Evolutionary conservation across 257 asterid genomes (phyloP).

Genomic region (Solanum piurae): DNA sequence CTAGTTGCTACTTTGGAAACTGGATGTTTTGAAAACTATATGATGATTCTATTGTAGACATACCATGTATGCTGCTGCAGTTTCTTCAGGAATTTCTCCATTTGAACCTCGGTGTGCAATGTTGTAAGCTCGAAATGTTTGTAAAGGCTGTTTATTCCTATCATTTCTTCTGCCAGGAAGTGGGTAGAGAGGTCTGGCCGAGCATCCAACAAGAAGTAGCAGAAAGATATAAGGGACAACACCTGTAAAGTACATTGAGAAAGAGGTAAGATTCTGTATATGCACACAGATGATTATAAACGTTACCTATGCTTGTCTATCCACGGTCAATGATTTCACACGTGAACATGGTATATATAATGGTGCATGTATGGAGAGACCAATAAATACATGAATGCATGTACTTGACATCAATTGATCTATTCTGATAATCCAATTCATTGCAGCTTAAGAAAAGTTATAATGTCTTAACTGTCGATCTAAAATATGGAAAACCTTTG

Average conservation of each 20-base stretch:
- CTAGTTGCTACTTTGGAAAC: not conserved
- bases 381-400: not conserved
- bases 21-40: not conserved
- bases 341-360: not conserved
- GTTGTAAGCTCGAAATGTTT: conserved; percentile 83
- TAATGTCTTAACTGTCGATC: not conserved
- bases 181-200: conserved; percentile 80
- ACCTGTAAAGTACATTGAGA: conserved; percentile 36
- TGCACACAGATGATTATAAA: not conserved
- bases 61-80: conserved; percentile 82
- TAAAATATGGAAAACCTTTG: not conserved
- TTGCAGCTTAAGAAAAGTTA: not conserved
- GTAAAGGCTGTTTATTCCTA: conserved; percentile 58
- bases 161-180: conserved; percentile 89
- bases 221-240: conserved; percentile 40
- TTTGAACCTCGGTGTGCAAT: conserved; percentile 96
- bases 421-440: not conserved
- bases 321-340: not conserved
- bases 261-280: not conserved
- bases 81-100: conserved; percentile 98
- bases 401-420: not conserved
- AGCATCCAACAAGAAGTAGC: conserved; percentile 58
- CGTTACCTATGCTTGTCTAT: not conserved
- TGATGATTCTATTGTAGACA: not conserved
- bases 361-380: not conserved